Conservation (phyloP, 106 monocot genomes). For the Xerophyta viscosa region DNA sequence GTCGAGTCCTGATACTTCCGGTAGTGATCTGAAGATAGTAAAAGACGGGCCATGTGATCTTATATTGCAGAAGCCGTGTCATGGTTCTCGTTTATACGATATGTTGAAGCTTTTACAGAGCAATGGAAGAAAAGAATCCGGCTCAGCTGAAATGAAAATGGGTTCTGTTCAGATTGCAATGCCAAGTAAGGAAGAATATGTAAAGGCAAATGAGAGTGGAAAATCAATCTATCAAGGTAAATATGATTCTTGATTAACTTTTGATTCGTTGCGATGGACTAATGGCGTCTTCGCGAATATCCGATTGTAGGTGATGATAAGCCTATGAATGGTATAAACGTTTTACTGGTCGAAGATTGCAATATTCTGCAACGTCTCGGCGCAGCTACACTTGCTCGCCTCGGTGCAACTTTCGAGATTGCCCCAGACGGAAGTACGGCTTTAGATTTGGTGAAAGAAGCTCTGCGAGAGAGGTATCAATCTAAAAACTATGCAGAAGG, state of each 20-base stretch:
- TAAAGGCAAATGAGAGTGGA: too few species aligned
- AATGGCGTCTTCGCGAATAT: too few species aligned
- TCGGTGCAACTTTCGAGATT: constrained; percentile 45
- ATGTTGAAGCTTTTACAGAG: constrained; percentile 41
- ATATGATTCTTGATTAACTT: too few species aligned
- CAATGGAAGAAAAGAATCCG: constrained; percentile 8
- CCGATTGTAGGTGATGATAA: constrained; percentile 4
- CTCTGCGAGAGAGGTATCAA: background rate
- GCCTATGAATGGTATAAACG: constrained; percentile 31
- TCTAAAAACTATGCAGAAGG: background rate
- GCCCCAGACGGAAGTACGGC: constrained; percentile 59
- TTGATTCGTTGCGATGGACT: too few species aligned
- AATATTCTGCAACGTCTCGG: constrained; percentile 18
- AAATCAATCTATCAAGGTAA: too few species aligned
- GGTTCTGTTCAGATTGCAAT: background rate
- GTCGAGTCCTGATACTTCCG: constrained; percentile 26
- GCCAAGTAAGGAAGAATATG: too few species aligned
- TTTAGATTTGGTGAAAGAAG: constrained; percentile 4
- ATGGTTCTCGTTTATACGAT: constrained; percentile 56
- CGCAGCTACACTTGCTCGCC: constrained; percentile 13
- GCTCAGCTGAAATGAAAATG: too few species aligned
- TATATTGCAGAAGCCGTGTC: constrained; percentile 55
- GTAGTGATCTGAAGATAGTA: constrained; percentile 10
- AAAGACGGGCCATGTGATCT: constrained; percentile 30
- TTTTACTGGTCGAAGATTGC: constrained; percentile 65